Conservation (phyloP, 441 rosid genomes). For the Hura crepitans region DNA sequence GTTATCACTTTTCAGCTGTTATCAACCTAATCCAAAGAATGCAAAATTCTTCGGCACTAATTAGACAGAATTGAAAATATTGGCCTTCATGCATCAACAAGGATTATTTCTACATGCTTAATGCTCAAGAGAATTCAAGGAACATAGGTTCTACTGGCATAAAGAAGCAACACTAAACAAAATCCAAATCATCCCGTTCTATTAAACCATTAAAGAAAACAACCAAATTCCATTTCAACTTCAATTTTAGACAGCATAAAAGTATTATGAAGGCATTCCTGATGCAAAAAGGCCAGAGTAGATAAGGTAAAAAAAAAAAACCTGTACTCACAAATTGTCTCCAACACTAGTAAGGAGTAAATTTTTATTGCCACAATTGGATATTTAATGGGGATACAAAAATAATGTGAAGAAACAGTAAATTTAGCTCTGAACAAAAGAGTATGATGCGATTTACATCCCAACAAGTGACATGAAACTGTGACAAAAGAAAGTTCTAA, state of each 20-base stretch:
- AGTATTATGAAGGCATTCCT: too few species aligned
- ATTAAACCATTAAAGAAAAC: not conserved
- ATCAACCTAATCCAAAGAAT: not conserved
- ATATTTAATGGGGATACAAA: not conserved
- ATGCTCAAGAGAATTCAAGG: slow-evolving; percentile 2
- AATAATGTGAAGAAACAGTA: not conserved
- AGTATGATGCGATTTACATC: not conserved
- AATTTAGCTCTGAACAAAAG: not conserved
- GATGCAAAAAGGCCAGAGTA: not conserved
- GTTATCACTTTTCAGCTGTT: not conserved
- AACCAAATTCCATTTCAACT: not conserved
- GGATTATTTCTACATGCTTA: not conserved
- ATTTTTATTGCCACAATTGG: not conserved
- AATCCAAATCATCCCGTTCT: not conserved
- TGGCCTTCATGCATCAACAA: not conserved
- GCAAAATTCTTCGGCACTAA: slow-evolving; percentile 9
- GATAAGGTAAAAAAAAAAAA: not conserved
- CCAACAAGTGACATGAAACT: not conserved
- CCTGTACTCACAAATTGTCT: not conserved
- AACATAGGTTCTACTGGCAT: not conserved
- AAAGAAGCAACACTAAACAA: slow-evolving; percentile 4
- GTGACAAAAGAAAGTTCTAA: not conserved
- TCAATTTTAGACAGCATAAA: too few species aligned
- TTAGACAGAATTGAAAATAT: not conserved
- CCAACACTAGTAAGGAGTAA: not conserved